Base-by-base conservation (phyloP, 257 asterid species). In the Lycium barbarum region DNA sequence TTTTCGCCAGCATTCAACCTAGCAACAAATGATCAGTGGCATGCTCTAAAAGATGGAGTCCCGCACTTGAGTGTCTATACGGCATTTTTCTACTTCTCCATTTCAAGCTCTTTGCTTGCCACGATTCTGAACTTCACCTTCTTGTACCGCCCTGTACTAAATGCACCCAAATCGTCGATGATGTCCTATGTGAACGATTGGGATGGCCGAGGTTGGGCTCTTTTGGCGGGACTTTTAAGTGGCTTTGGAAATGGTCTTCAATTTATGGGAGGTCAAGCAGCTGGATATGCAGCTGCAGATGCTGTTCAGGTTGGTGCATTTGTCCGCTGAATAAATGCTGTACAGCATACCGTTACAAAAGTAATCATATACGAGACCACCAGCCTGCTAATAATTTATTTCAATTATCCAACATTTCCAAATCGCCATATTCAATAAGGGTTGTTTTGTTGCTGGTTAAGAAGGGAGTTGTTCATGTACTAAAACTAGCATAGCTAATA, bases 261-360 rank as follows among this genome's bases (percentile, higher is more conserved):
- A 89, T 96, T 96, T 81, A 95, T 96, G 98, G 99, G 99, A 79
- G 99, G 99, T 62, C 98, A 96, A 84, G 98, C 99, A 72, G 99
- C 99, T 74, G 99, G 99, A 58, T 96, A 96, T 80, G 98, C 99
- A 79, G 99, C 99, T 76, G 99, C 99, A 11, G 99, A 95, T 85
- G 99, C 98, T 3, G 99, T 96, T 83, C 98, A 95, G 96, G 98
- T 93, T 33, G 84, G 90, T 88, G 18, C 81, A 20, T 10, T 20
- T 57, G 2, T 66, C 71, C 12, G 6, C 43, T 9, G 12, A 38
- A 66, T 0, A 33, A 13, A 26, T n/a, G 47, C 63, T 14, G 12
- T 55, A 55, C 2, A 55, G 62, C 18, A 61, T 59, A 18, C n/a
- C 66, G 11, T 59, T 26, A 65, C 72, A 33, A 63, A 26, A 5